These are phyloP conservation scores for Cytospora schulzeri DNA, from an alignment of 2,329 filamentous ascomycete species.

Conservation along the genomic window DNA sequence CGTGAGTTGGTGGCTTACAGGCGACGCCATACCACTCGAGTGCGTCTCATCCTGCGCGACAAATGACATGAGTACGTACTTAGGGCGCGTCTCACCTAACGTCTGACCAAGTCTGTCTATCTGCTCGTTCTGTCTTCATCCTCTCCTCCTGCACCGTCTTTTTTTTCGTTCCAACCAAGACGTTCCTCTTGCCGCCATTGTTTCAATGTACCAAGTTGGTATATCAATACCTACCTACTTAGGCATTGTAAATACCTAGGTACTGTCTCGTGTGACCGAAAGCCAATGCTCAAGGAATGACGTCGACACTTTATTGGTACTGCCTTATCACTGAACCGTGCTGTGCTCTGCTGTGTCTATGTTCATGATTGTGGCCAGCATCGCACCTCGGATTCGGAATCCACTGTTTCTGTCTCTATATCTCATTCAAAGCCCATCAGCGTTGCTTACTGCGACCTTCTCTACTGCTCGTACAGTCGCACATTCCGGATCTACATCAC, in stretches of 20 bases:
- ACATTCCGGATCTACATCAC: background rate
- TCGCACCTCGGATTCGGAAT: background rate
- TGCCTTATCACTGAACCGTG: background rate
- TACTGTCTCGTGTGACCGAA: background rate
- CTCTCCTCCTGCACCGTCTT: background rate
- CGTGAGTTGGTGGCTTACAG: slow-evolving; percentile 26
- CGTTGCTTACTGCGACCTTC: background rate
- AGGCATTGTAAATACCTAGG: too few relatives aligned
- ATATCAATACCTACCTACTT: too few relatives aligned
- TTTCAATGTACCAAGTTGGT: background rate
- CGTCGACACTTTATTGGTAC: slow-evolving; percentile 10
- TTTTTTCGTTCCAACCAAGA: background rate
- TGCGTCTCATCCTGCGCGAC: slow-evolving; percentile 4
- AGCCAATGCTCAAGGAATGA: slow-evolving; percentile 9
- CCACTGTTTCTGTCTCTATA: background rate
- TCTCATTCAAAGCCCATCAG: background rate
- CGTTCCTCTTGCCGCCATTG: background rate
- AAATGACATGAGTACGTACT: slow-evolving; percentile 17
- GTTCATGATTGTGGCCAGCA: background rate
- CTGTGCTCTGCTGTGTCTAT: background rate
- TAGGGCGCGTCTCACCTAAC: slow-evolving; percentile 23
- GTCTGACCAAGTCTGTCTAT: background rate
- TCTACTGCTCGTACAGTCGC: background rate
- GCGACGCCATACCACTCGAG: slow-evolving; percentile 4
- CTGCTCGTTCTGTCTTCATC: background rate